These are phyloP conservation scores for Hymenoscyphus albidus DNA, from an alignment of 2,329 filamentous ascomycete species.

Conservation along the genomic window DNA sequence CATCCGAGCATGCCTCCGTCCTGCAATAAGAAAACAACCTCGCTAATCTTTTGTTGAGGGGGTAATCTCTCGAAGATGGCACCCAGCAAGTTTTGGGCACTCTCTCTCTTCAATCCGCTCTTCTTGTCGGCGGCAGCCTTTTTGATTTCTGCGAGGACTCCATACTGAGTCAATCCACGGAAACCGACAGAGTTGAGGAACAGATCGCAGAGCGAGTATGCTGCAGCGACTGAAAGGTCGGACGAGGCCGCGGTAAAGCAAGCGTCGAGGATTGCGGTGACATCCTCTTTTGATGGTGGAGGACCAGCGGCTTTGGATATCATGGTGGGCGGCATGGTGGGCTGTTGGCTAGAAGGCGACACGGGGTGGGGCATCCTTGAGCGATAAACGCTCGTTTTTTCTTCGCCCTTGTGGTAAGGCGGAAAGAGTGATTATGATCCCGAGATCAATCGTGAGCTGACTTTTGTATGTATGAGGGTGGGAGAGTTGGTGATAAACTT, in stretches of 20 bases:
- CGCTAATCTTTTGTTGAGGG: slow-evolving; percentile 68
- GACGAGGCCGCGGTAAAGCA: slow-evolving; percentile 59
- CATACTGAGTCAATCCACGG: slow-evolving; percentile 58
- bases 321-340: slow-evolving; percentile 40
- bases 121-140: slow-evolving; percentile 94
- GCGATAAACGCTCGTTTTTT: slow-evolving; percentile 22
- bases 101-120: slow-evolving; percentile 77
- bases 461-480: slow-evolving; percentile 18
- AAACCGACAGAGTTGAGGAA: slow-evolving; percentile 63
- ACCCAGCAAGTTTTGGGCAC: slow-evolving; percentile 90
- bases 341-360: slow-evolving; percentile 36
- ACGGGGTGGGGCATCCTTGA: slow-evolving; percentile 46
- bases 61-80: slow-evolving; percentile 91
- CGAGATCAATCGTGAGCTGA: slow-evolving; percentile 5
- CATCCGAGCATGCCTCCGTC: slow-evolving; percentile 68
- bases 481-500: slow-evolving; percentile 9
- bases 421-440: slow-evolving; percentile 16
- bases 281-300: slow-evolving; percentile 59
- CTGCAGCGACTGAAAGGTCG: slow-evolving; percentile 55
- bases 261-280: slow-evolving; percentile 60
- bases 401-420: slow-evolving; percentile 10
- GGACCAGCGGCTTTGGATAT: slow-evolving; percentile 42
- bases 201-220: slow-evolving; percentile 61
- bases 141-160: slow-evolving; percentile 58
- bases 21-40: slow-evolving; percentile 78